Base-by-base conservation (phyloP, 106 monocot species). In the Narthecium ossifragum region DNA sequence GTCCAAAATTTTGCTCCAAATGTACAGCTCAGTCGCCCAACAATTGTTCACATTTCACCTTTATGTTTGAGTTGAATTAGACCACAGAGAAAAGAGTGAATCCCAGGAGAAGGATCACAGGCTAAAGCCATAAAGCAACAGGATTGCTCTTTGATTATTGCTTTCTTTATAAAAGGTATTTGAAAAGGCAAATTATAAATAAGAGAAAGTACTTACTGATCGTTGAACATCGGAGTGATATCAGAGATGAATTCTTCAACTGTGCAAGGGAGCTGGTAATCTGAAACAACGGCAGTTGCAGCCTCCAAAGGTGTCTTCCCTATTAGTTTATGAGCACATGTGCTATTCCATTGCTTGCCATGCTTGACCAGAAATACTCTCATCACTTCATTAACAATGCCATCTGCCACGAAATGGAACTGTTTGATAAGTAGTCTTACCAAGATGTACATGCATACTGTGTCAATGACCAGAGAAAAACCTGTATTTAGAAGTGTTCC, bases 401-500 rank as follows among this genome's bases (percentile, higher is more conserved):
- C 86, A 70, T 90, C 96, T 96, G 77, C 57, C 18, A 52, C 1
- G 4, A 61, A 27, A 59, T 37, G 30, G 17, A 40, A 31, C 26
- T 22, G 55, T 17, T n/a, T n/a, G 45, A 60, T 3, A 6, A 66
- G 29, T 25, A 43, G 18, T 5, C 49, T 3, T 2, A 66, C 5
- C 6, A 57, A 31, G n/a, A 2, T 21, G 40, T 15, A 5, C 48
- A 30, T 63, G 22, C 5, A 34, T 48, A 20, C 14, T 32, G n/a
- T n/a, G n/a, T n/a, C 0, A 25, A 50, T 31, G 24, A 47, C 5
- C 8, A 31, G 15, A 30, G 32, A 43, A 34, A 5, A 26, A 89
- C 93, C 93, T 85, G 93, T 94, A 55, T 94, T 89, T 60, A 94
- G 24, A 55, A 94, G 82, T 32, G 93, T 94, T 2, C 85, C 93